Evolutionary conservation across 371 early-diverging fungal genomes (phyloP), one percentile per base, ranked within the genome.

Genomic region (Phascolomyces articulosus): DNA sequence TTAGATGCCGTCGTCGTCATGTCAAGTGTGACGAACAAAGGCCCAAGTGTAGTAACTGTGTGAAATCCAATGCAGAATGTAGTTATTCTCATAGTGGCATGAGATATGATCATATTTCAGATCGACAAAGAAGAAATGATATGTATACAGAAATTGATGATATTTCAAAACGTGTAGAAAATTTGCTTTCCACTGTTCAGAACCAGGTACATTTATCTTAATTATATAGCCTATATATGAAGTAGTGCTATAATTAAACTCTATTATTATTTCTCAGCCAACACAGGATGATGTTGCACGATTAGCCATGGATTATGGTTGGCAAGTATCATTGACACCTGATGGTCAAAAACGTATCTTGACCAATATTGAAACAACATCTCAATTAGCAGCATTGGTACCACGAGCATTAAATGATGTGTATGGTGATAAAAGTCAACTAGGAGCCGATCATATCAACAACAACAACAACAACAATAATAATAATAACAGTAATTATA

Each of bases 91-190:
- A 70, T 27, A 56, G 60, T 13, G 64, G 63, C 10, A 63, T 70
- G 64, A 66, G 70, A 11, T 70, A 70, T 40, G 70, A 70, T 49
- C 70, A 70, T 56, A 66, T 70, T 49, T 66, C 66, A 15, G 64
- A 63, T 34, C 20, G 70, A 34, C 70, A 70, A 51, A 53, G 63
- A 29, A 62, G 70, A 38, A 63, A 70, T 41, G 70, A 70, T 29
- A 60, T 70, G 59, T 70, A 70, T 29, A 70, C 70, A 23, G 70
- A 70, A 49, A 70, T 70, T 40, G 63, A 66, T 18, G 70, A 70
- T 56, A 66, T 70, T 18, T 70, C 70, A 13, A 54, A 63, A 40
- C 59, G 70, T 7, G 66, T 70, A 10, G 70, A 70, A n/a, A 26
- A 27, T 18, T 59, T 70, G 24, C 51, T 70, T 11, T 51, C 53